Base-by-base conservation (phyloP, 345 rosid genomes). In the Gossypium ekmanianum region DNA sequence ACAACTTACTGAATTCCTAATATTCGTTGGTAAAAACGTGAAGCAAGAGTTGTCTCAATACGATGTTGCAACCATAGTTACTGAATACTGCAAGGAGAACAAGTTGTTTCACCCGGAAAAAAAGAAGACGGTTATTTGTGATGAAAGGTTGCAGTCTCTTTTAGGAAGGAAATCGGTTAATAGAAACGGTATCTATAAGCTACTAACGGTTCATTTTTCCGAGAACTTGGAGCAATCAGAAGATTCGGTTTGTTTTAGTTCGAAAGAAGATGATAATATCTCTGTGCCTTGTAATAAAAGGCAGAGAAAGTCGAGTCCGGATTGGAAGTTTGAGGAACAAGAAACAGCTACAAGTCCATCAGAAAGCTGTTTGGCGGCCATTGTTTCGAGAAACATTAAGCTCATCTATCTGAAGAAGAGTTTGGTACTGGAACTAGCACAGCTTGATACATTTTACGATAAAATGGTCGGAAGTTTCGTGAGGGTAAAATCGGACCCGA, bases 401-500 rank as follows among this genome's bases (percentile, higher is more conserved):
- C 90, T 68, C 74, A 72, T 89, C 27, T 89, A 86, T 80, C 77
- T 89, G 71, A 83, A 74, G 71, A 84, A 75, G 80, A 84, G 87
- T 79, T 73, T 84, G 51, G 81, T 86, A 29, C 79, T 83, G 76
- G 86, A 86, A 79, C 76, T 90, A 61, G 71, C 68, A 82, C 78
- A 88, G 41, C 74, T 77, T 3, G 86, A 84, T 34, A 81, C 74
- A 18, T 88, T 86, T 74, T 81, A 79, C 24, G 78, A 48, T 11
- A 90, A 86, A 77, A 71, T 88, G n/a, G 70, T 78, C 0, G 89
- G 94, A 77, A 84, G 88, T 78, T 86, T 90, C 50, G 89, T 90
- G 52, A 86, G 88, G 76, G 80, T 85, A 51, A 83, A 79, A 77
- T 63, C 82, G 14, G 82, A 85, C 74, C 88, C 87, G 1, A 68